Percentiles rank a stretch among this genome's conserved stretches.
phyloP scores from a whole-genome alignment of 164 flowering plant species.

The Stephania japonica region DNA sequence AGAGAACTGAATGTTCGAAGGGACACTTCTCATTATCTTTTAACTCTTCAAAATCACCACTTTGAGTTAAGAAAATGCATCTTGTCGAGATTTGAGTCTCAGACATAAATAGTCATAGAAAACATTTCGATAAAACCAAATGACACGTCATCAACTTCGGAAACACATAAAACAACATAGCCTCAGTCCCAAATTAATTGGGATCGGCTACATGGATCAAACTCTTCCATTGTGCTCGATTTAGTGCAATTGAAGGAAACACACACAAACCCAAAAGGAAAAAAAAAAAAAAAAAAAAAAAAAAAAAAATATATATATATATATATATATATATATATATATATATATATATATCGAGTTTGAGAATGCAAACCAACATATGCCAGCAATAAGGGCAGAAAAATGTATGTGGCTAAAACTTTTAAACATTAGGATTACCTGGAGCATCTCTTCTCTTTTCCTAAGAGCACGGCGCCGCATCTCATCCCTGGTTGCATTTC shows the following conservation, averaged over 20 bases:
- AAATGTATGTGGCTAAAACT: not conserved
- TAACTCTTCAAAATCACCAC: not conserved
- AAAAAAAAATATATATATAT: no score
- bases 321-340: no score
- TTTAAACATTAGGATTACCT: constrained; percentile 42
- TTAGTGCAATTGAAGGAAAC: no score
- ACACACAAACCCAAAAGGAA: not conserved
- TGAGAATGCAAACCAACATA: not conserved
- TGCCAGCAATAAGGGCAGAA: constrained; percentile 2
- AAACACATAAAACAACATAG: no score
- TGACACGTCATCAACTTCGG: not conserved
- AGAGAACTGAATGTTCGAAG: no score
- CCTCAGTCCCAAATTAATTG: no score
- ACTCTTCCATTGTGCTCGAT: no score
- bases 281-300: not conserved
- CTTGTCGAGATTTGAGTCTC: not conserved
- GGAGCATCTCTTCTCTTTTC: constrained; percentile 76
- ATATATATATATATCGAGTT: not conserved
- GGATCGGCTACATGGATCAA: no score
- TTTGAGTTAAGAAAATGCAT: not conserved
- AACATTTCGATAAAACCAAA: not conserved
- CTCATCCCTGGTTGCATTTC: constrained; percentile 93
- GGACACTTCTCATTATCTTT: not conserved
- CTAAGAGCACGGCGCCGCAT: constrained; percentile 83
- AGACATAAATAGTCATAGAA: not conserved